A percentile compares a stretch with the other conserved stretches of the same genome.
Conservation (phyloP, 139 green algal genomes). For the Chlamydomonas incerta region DNA sequence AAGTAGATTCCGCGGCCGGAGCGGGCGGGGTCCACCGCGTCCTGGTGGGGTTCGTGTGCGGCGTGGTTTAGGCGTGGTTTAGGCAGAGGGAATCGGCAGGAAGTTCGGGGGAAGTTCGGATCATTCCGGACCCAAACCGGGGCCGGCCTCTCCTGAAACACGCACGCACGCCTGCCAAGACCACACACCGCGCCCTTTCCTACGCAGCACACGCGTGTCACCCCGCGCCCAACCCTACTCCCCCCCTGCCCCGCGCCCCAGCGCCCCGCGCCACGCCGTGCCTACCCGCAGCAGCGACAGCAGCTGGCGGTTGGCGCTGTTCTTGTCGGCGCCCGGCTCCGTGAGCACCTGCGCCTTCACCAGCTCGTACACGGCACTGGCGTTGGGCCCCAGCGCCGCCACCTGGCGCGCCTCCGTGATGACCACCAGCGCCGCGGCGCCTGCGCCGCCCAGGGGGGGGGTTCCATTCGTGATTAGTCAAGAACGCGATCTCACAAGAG, state of each 20-base stretch:
- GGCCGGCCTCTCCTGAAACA: too few species aligned
- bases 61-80: too few species aligned
- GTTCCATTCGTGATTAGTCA: too few species aligned
- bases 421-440: neutral
- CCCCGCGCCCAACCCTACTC: too few species aligned
- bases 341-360: neutral
- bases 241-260: neutral
- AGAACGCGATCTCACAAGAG: too few species aligned
- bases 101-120: too few species aligned
- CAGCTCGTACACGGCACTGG: conserved; percentile 28
- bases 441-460: too few species aligned
- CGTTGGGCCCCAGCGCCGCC: neutral
- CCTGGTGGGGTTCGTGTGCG: neutral
- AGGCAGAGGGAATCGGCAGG: neutral
- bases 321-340: neutral
- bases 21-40: conserved; percentile 70
- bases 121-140: too few species aligned
- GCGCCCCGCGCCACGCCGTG: too few species aligned
- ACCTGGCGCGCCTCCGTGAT: conserved; percentile 30
- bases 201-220: too few species aligned
- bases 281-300: conserved; percentile 45
- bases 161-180: too few species aligned
- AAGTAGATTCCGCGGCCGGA: conserved; percentile 83
- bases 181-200: too few species aligned
- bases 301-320: conserved; percentile 45